Evolutionary conservation across 768 basidiomycete species (phyloP).

Genomic region (Calocera cornea): DNA sequence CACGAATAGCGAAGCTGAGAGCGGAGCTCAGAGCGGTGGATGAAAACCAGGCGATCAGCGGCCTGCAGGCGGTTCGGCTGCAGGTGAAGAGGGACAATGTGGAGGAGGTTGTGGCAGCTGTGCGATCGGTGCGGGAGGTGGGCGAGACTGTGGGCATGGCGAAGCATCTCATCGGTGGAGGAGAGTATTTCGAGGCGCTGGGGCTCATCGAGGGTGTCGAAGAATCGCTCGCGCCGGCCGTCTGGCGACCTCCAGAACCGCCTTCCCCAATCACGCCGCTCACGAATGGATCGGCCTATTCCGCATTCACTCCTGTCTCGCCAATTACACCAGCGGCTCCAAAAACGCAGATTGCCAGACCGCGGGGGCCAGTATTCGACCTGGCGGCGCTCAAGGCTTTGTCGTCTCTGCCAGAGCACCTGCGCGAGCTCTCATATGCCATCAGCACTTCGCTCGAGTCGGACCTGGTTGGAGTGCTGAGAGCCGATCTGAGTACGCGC

Average conservation of each 20-base stretch:
- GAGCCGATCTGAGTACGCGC: constrained; percentile 48
- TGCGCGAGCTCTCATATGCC: constrained; percentile 56
- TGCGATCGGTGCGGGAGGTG: constrained; percentile 51
- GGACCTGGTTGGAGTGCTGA: constrained; percentile 61
- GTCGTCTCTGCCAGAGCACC: constrained; percentile 55
- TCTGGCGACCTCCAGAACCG: background rate
- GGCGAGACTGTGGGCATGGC: constrained; percentile 66
- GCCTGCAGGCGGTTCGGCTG: constrained; percentile 56
- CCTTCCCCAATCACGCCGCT: background rate
- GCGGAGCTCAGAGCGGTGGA: constrained; percentile 62
- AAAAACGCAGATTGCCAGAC: constrained; percentile 9
- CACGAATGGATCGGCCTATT: constrained; percentile 12
- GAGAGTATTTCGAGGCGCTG: constrained; percentile 80
- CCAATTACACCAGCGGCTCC: constrained; percentile 9
- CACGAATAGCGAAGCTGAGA: constrained; percentile 60
- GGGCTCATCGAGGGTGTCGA: constrained; percentile 57
- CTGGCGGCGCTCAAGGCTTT: constrained; percentile 62
- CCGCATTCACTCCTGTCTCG: constrained; percentile 7
- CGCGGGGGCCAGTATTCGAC: constrained; percentile 31
- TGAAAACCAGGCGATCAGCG: constrained; percentile 60
- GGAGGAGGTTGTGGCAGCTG: constrained; percentile 44
- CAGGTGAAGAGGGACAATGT: constrained; percentile 51
- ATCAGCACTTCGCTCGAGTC: constrained; percentile 63
- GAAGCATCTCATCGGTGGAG: constrained; percentile 58
- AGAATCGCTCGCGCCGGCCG: constrained; percentile 35